Conservation (phyloP, 768 basidiomycete species). For the Suillus subalutaceus region DNA sequence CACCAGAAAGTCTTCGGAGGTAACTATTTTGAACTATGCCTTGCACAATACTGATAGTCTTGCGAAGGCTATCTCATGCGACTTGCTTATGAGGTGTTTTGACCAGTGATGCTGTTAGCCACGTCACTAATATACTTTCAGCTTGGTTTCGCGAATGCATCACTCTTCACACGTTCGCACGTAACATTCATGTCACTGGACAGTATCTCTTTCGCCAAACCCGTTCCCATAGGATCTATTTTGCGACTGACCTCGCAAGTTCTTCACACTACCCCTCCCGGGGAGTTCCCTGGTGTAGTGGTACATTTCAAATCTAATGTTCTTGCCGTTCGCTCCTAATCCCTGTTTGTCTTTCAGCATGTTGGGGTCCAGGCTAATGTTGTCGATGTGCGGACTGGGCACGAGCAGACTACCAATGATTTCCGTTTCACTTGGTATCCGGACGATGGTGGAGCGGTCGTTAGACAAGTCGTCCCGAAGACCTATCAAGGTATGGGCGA, state of each 20-base stretch:
- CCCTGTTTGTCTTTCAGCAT: constrained; percentile 46
- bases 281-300: constrained; percentile 47
- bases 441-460: constrained; percentile 41
- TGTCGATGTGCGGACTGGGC: constrained; percentile 66
- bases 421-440: constrained; percentile 76
- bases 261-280: constrained; percentile 50
- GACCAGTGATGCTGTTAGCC: not conserved
- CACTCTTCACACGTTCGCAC: constrained; percentile 65
- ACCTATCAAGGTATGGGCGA: constrained; percentile 62
- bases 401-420: constrained; percentile 70
- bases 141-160: constrained; percentile 76
- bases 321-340: not conserved
- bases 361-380: constrained; percentile 74
- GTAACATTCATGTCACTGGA: constrained; percentile 80
- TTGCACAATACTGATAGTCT: constrained; percentile 2
- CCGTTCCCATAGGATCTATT: constrained; percentile 85
- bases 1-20: constrained; percentile 88
- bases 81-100: constrained; percentile 67
- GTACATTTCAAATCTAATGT: constrained; percentile 42
- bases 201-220: constrained; percentile 75
- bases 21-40: constrained; percentile 19
- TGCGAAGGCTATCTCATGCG: constrained; percentile 55
- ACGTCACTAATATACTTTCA: constrained; percentile 28
- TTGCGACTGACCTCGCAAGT: constrained; percentile 73
- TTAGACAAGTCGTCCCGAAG: constrained; percentile 60